phyloP scores from a whole-genome alignment of 2,329 filamentous ascomycete species.

The Cyanodermella asteris region DNA sequence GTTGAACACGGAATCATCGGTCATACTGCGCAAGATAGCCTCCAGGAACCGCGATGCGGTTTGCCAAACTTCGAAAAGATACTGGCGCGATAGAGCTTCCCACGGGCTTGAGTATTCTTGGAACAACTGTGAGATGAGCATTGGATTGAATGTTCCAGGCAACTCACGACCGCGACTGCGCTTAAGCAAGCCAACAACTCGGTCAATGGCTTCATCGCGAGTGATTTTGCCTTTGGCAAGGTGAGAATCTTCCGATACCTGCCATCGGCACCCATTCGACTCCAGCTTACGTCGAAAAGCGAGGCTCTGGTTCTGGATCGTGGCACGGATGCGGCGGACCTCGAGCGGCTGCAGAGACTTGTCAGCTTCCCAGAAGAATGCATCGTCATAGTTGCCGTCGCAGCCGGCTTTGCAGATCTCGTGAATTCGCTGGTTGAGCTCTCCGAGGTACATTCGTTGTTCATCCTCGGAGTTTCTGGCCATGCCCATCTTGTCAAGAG shows the following conservation, averaged over 20 bases:
- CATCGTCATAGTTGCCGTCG: conserved; percentile 14
- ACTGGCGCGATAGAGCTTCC: conserved; percentile 14
- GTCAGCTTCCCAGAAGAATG: conserved; percentile 13
- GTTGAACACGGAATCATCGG: too few relatives aligned
- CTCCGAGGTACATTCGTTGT: conserved; percentile 21
- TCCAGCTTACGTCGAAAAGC: too few relatives aligned
- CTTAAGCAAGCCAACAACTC: conserved; percentile 19
- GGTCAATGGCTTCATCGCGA: conserved; percentile 18
- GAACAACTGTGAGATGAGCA: conserved; percentile 38
- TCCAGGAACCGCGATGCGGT: conserved; percentile 9
- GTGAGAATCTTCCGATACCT: conserved; percentile 6
- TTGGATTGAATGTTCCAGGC: conserved; percentile 37
- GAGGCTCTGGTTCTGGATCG: conserved; percentile 10
- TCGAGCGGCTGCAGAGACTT: too few relatives aligned
- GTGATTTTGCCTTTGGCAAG: conserved; percentile 11
- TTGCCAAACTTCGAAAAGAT: conserved; percentile 8
- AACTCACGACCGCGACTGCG: conserved; percentile 32
- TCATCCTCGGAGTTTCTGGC: conserved; percentile 23
- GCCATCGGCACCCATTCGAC: too few relatives aligned
- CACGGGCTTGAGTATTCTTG: conserved; percentile 34
- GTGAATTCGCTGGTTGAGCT: conserved; percentile 7
- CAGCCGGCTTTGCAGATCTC: conserved; percentile 10
- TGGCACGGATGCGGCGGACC: conserved; percentile 14
- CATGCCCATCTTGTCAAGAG: conserved; percentile 26
- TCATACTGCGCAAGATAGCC: too few relatives aligned